Conservation (phyloP, 2,329 filamentous ascomycete genomes). For the Colletotrichum falcatum region DNA sequence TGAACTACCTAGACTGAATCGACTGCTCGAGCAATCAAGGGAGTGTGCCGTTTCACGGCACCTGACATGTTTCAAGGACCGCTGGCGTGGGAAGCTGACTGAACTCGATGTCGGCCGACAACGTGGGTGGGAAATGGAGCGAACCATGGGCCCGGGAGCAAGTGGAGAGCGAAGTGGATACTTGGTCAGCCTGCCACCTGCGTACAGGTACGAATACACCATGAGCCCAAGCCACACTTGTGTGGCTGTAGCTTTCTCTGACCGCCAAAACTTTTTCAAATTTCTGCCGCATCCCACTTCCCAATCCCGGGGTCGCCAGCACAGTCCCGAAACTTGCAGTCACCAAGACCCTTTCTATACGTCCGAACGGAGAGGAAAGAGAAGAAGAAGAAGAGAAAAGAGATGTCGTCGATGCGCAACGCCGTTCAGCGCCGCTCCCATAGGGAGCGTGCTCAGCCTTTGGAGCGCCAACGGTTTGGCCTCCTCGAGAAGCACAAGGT, state of each 20-base stretch:
- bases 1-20: background rate
- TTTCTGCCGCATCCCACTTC: slow-evolving; percentile 42
- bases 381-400: slow-evolving; percentile 4
- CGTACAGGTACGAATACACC: background rate
- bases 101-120: slow-evolving; percentile 19
- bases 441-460: slow-evolving; percentile 88
- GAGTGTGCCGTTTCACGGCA: slow-evolving; percentile 29
- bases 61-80: slow-evolving; percentile 38
- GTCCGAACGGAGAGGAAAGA: background rate
- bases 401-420: slow-evolving; percentile 69
- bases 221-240: slow-evolving; percentile 13
- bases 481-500: slow-evolving; percentile 97
- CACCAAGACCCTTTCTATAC: background rate
- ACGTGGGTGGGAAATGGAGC: slow-evolving; percentile 6
- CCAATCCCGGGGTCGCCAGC: slow-evolving; percentile 11
- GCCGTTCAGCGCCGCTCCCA: slow-evolving; percentile 85
- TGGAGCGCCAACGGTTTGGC: slow-evolving; percentile 86
- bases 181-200: too few species aligned
- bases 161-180: slow-evolving; percentile 11
- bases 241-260: slow-evolving; percentile 32
- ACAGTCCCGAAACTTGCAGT: background rate
- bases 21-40: slow-evolving; percentile 21
- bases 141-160: slow-evolving; percentile 6
- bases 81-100: slow-evolving; percentile 4
- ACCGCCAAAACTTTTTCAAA: slow-evolving; percentile 43